Evolutionary conservation across 805 yeast genomes (phyloP), one percentile per base, ranked within the genome.

Genomic region (Cyberlindnera amylophila): DNA sequence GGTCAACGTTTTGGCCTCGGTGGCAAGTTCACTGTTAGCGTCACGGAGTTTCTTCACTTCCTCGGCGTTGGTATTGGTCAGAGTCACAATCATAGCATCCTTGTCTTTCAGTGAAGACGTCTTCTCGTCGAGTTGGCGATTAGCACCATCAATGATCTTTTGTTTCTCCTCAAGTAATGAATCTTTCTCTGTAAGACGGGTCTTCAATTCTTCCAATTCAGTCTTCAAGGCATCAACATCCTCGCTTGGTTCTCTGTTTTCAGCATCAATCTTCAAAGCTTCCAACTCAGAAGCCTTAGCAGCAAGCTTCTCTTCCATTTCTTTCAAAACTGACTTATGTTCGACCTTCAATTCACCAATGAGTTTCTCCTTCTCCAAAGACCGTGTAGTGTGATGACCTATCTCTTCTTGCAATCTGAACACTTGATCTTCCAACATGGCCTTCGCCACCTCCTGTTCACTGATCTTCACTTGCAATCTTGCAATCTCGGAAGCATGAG

Each of bases 401-500:
- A 43, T 26, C 24, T 40, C 50, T 16, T 40, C 44, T 13, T 43
- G 34, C 16, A 47, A 19, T 21, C 28, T 23, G 8, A 28, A 24
- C 15, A 50, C 26, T 14, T 42, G 41, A 21, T 23, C 40, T 18
- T 39, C 51, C 48, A 49, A 23, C 6, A 19, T 34, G 10, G 46
- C 26, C 19, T 36, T 44, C 4, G 38, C 36, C 16, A 42, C 49
- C 16, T 54, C 55, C 17, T 47, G 52, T 13, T 50, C 49, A 7
- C 62, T 55, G 18, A 63, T 49, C 13, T 42, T 34, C 16, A 44
- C 4, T 23, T 41, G 38, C 3, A 46, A 17, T 38, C 35, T 31
- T 8, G 40, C 15, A 10, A 41, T 17, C 33, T 44, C 29, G 3
- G 35, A 26, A 2, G 40, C 33, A 21, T 48, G 28, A 3, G 36